Base-by-base conservation (phyloP, 164 flowering plant genomes). In the Magnolia kwangsiensis region DNA sequence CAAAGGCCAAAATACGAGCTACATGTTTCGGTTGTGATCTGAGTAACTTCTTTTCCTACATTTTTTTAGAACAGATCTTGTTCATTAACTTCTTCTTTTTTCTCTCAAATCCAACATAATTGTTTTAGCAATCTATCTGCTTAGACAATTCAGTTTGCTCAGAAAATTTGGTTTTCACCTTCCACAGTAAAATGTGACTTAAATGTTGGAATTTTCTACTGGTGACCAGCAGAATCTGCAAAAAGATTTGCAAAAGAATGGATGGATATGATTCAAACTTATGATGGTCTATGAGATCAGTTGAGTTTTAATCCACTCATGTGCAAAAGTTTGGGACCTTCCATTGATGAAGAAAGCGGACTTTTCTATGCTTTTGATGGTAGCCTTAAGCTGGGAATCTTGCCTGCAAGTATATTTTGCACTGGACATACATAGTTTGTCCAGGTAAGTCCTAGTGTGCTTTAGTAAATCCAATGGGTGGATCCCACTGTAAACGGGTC, bases 361-460 rank as follows among this genome's bases (percentile, higher is more conserved):
- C 93, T 96, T 71, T 89, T 86, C 1, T 92, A 90, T 88, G 96
- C 99, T 82, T 91, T 80, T 84, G 96, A 94, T 85, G 98, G 97
- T 79, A 89, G 72, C 79, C 91, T 96, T 71, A 94, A 92, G 83
- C 86, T 96, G 63, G 99, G 98, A 76, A 61, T 94, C 72, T 86
- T 96, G 71, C 99, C 98, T 10, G 95, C 94, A 75, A 96, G 97
- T 77, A 88, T 96, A 74, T 96, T 96, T 81, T 96, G 99, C 74
- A 96, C 98, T 83, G 97, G 99, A 8, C 99, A 96, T 81, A 96
- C 99, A 23, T 96, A 87, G 82, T 96, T 96, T 84, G 96, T 96
- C 67, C 99, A 96, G 98, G 99, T 92, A 86, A 61, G 68, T 51
- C n/a, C 23, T 37, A 2, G 8, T 21, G 18, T 51, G 24, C 65